These are phyloP conservation scores for Hordeum marinum DNA, from an alignment of 176 grass and related monocot species.

Conservation along the genomic window DNA sequence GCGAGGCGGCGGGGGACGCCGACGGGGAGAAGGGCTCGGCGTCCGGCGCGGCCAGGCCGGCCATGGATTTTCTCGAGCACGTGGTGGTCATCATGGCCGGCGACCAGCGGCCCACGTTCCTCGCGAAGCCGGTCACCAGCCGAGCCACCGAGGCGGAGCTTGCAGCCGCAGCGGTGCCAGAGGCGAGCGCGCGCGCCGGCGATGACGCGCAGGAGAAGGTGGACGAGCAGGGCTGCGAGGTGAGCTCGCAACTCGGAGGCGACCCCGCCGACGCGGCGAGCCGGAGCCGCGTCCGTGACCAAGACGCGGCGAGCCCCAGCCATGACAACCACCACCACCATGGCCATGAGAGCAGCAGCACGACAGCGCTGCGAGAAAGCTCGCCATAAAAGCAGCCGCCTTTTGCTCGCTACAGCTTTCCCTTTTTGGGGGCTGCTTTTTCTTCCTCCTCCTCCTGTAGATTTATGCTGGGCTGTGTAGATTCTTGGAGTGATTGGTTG, in stretches of 20 bases:
- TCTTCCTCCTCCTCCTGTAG: not conserved
- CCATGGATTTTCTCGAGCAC: not conserved
- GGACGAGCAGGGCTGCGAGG: not conserved
- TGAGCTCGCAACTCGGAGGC: not conserved
- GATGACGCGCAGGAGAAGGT: not conserved
- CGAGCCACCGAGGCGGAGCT: conserved; percentile 25
- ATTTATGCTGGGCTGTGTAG: conserved; percentile 51
- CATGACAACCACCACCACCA: not conserved
- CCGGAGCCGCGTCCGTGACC: too few relatives aligned
- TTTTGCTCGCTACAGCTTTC: not conserved
- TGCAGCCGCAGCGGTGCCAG: not conserved
- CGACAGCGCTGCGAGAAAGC: conserved; percentile 26
- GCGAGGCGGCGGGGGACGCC: not conserved
- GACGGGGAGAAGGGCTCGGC: conserved; percentile 25
- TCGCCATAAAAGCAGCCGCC: conserved; percentile 24
- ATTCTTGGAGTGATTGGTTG: conserved; percentile 47
- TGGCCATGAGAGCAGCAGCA: not conserved
- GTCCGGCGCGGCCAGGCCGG: not conserved
- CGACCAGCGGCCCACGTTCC: conserved; percentile 55
- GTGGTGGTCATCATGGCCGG: conserved; percentile 65
- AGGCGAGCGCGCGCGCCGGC: not conserved
- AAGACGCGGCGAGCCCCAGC: not conserved
- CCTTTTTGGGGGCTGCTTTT: not conserved
- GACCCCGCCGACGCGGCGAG: not conserved
- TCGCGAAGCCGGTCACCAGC: conserved; percentile 45